Conservation (phyloP, 306 rosid genomes). For the Betula pendula region DNA sequence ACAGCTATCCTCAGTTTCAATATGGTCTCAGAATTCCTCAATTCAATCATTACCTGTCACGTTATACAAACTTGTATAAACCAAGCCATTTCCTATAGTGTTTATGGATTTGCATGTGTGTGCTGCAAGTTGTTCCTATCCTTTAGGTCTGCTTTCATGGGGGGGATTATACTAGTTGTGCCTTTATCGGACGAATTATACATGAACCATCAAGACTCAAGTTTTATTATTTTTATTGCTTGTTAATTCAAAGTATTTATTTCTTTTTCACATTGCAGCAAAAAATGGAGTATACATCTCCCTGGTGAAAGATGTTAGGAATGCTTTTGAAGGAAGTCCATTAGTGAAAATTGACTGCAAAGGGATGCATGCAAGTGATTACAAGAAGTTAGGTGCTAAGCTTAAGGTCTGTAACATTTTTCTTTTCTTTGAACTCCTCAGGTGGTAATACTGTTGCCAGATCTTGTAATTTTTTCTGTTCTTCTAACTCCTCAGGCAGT, state of each 20-base stretch:
- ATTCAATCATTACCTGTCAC: neutral
- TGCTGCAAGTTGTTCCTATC: constrained; percentile 16
- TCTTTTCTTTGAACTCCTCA: constrained; percentile 5
- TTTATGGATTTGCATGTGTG: constrained; percentile 16
- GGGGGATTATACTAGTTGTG: neutral
- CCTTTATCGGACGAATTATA: constrained; percentile 9
- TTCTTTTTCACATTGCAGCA: constrained; percentile 49
- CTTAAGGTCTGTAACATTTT: constrained; percentile 60
- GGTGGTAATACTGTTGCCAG: neutral
- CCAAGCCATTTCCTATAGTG: constrained; percentile 5
- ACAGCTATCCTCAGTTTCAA: constrained; percentile 2
- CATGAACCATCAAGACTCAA: neutral
- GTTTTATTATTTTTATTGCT: constrained; percentile 7
- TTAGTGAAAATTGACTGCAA: constrained; percentile 81
- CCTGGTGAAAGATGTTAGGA: constrained; percentile 74
- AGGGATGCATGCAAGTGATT: constrained; percentile 91
- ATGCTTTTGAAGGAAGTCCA: constrained; percentile 90
- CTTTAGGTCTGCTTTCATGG: constrained; percentile 4
- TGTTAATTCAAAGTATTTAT: constrained; percentile 22
- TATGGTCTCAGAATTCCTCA: neutral
- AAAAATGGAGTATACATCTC: constrained; percentile 83
- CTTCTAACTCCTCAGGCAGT: constrained; percentile 5
- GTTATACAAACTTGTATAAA: neutral
- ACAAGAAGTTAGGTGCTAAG: constrained; percentile 93
- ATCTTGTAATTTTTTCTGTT: constrained; percentile 16